These are phyloP conservation scores for Alnus glutinosa DNA, from an alignment of 306 rosid species.

Conservation along the genomic window DNA sequence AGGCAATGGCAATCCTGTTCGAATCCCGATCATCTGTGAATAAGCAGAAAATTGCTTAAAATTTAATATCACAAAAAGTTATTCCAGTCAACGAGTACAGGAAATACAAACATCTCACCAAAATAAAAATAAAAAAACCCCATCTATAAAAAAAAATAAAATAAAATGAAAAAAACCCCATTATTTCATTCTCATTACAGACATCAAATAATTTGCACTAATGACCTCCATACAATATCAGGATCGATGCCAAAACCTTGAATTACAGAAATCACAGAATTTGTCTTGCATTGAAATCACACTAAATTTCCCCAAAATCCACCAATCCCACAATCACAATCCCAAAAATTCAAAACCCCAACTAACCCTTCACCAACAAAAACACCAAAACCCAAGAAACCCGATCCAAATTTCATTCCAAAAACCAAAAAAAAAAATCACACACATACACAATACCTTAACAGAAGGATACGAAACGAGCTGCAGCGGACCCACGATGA, in stretches of 20 bases:
- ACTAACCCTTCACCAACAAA: neutral
- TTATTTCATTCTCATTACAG: neutral
- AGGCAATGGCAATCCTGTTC: slow-evolving; percentile 72
- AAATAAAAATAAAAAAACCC: neutral
- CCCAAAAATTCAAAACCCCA: neutral
- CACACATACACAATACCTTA: slow-evolving; percentile 38
- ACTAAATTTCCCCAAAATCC: neutral
- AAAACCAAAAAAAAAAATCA: neutral
- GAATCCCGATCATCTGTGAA: slow-evolving; percentile 66
- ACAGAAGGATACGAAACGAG: slow-evolving; percentile 73
- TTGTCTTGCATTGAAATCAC: neutral
- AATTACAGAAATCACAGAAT: slow-evolving; percentile 12
- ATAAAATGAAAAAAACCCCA: neutral
- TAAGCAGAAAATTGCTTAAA: neutral
- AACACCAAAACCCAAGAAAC: neutral
- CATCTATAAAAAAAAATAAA: neutral
- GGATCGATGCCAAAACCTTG: neutral
- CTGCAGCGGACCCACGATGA: slow-evolving; percentile 71
- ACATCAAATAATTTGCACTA: neutral
- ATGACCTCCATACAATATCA: neutral
- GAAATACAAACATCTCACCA: neutral
- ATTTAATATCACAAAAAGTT: neutral
- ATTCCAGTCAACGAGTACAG: neutral
- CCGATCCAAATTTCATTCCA: neutral
- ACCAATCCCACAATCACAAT: slow-evolving; percentile 2